phyloP scores from a whole-genome alignment of 768 basidiomycete genomes.

The Lactarius psammicola region DNA sequence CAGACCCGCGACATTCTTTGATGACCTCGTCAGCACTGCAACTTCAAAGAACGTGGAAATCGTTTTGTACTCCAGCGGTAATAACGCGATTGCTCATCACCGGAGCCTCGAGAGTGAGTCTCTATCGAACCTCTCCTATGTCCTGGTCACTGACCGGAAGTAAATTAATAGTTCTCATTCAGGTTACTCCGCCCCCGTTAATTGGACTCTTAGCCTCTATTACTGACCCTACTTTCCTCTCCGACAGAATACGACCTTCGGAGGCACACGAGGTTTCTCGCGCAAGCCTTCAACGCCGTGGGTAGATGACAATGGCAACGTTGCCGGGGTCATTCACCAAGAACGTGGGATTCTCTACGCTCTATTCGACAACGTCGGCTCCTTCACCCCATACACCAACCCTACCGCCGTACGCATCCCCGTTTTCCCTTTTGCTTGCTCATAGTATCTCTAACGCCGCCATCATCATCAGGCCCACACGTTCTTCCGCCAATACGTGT shows the following conservation, averaged over 20 bases:
- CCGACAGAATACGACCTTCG: constrained; percentile 71
- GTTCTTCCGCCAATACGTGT: constrained; percentile 63
- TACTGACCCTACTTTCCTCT: neutral
- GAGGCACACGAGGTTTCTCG: constrained; percentile 73
- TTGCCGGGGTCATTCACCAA: constrained; percentile 70
- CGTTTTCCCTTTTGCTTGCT: constrained; percentile 30
- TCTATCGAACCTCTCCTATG: neutral
- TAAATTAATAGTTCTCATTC: constrained; percentile 19
- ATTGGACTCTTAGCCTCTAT: neutral
- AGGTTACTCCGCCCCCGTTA: neutral
- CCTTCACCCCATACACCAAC: constrained; percentile 40
- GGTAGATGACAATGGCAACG: constrained; percentile 55
- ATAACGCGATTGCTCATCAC: constrained; percentile 25
- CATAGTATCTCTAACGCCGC: neutral
- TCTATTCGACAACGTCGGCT: constrained; percentile 41
- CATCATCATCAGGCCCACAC: constrained; percentile 48
- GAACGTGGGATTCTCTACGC: constrained; percentile 59
- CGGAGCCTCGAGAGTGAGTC: constrained; percentile 19
- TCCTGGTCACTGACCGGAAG: neutral
- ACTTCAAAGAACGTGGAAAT: constrained; percentile 13
- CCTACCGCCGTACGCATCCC: constrained; percentile 50
- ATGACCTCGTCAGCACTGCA: constrained; percentile 16
- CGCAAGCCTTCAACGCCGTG: constrained; percentile 66
- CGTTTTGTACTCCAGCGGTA: constrained; percentile 19
- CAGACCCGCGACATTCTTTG: constrained; percentile 23